phyloP scores from a whole-genome alignment of 768 basidiomycete genomes.

The Termitomyces sp. region DNA sequence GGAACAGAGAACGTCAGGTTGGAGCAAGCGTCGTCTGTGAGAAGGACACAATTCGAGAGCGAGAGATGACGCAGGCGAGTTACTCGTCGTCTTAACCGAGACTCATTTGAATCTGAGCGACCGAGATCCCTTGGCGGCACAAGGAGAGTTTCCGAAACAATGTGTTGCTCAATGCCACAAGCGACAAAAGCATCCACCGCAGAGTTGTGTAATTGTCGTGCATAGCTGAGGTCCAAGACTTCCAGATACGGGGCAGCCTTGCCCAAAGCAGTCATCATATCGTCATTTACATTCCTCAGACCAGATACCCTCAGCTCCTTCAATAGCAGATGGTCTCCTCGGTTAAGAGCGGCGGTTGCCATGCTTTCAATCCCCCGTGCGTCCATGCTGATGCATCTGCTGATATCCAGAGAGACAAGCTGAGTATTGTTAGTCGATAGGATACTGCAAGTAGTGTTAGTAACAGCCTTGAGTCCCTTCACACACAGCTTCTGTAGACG shows the following conservation, averaged over 20 bases:
- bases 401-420: constrained; percentile 61
- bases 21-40: constrained; percentile 73
- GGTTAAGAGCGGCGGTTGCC: constrained; percentile 36
- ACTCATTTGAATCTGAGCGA: constrained; percentile 44
- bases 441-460: constrained; percentile 68
- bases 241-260: constrained; percentile 67
- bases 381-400: constrained; percentile 64
- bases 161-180: constrained; percentile 33
- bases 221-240: constrained; percentile 76
- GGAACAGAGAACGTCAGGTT: constrained; percentile 70
- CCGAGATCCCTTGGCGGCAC: constrained; percentile 63
- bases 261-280: constrained; percentile 60
- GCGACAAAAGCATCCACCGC: constrained; percentile 69
- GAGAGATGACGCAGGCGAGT: constrained; percentile 70
- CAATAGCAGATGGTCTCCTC: constrained; percentile 45
- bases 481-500: constrained; percentile 52
- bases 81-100: constrained; percentile 50
- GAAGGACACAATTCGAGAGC: constrained; percentile 61
- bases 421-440: constrained; percentile 53
- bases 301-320: constrained; percentile 66
- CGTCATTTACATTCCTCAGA: constrained; percentile 54
- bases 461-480: constrained; percentile 64
- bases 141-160: constrained; percentile 37
- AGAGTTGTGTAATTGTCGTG: constrained; percentile 67
- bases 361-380: constrained; percentile 54